Evolutionary conservation across 345 rosid genomes (phyloP), one percentile per base, ranked within the genome.

Genomic region (Moricandia moricandioides): DNA sequence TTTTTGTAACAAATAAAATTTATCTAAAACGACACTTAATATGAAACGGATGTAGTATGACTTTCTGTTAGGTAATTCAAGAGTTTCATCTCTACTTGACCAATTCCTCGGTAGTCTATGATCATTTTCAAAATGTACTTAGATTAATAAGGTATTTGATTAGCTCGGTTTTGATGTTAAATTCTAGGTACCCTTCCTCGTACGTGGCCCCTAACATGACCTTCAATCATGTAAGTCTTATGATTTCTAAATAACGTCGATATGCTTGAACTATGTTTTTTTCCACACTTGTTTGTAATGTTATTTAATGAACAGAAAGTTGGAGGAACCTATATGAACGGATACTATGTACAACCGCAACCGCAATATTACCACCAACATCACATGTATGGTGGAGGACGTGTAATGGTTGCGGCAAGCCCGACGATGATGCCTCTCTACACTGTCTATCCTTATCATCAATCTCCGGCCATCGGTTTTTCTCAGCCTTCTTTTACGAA

Each of bases 351-450:
- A 49, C 80, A 70, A 43, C 75, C 72, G 8, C 74, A 70, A 10
- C 62, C 71, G 7, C 80, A 77, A 65, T 72, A 78, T 72, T 72
- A 60, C 61, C 75, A 76, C 5, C 70, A 70, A 0, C 71, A 70
- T 5, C 76, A 71, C 34, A 66, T 72, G 69, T 78, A 71, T 65
- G 56, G 72, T 51, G 81, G 78, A 14, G 94, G 93, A 69, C 91
- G 89, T 57, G 81, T 86, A 5, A 80, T 88, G 47, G 71, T 88
- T 73, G 88, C 93, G 69, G 90, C 87, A 51, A 89, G 83, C 71
- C 71, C 96, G 54, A 63, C 91, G 45, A 66, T 93, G 90, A 82
- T 91, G 91, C 93, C 98, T 21, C 68, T 91, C 84, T 90, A 91
- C 88, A 90, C 93, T 6, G 67, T 84, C 2, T 90, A 90, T 65